Conservation (phyloP, 495 filamentous ascomycete species). For the Astrothelium macrocarpum region DNA sequence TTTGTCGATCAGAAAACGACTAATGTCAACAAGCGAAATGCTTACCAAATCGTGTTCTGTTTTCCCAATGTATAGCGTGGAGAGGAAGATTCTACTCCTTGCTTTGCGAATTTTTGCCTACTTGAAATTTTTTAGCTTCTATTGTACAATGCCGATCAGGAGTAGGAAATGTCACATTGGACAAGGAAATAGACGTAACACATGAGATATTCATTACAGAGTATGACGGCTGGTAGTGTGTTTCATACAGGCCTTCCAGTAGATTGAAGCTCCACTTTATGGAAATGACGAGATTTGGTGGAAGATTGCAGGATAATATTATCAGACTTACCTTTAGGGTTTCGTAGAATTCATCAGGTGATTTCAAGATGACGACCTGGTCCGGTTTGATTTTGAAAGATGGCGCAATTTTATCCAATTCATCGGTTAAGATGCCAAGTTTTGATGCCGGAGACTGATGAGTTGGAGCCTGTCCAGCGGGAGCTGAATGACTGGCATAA, state of each 20-base stretch:
- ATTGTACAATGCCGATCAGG: too few relatives aligned
- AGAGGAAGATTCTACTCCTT: conserved; percentile 72
- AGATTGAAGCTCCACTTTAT: not conserved
- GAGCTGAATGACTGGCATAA: not conserved
- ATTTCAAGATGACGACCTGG: conserved; percentile 68
- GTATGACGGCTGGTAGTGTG: not conserved
- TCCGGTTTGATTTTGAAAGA: conserved; percentile 76
- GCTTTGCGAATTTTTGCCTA: conserved; percentile 74
- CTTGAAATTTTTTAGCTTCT: not conserved
- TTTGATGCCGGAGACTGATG: conserved; percentile 35
- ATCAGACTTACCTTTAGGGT: conserved; percentile 61
- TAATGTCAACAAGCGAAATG: conserved; percentile 17
- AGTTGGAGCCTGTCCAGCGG: conserved; percentile 8
- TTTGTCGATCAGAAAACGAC: conserved; percentile 21
- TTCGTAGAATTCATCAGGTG: conserved; percentile 76
- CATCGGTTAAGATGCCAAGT: conserved; percentile 59
- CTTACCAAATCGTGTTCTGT: conserved; percentile 77
- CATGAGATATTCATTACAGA: not conserved
- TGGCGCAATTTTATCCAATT: conserved; percentile 82
- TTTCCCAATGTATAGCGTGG: conserved; percentile 92
- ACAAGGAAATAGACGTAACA: not conserved
- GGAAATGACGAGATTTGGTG: too few relatives aligned
- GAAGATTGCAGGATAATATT: too few relatives aligned
- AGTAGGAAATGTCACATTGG: not conserved
- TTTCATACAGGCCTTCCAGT: not conserved